Base-by-base conservation (phyloP, 2,329 filamentous ascomycete species). In the Calonectria pauciramosa region DNA sequence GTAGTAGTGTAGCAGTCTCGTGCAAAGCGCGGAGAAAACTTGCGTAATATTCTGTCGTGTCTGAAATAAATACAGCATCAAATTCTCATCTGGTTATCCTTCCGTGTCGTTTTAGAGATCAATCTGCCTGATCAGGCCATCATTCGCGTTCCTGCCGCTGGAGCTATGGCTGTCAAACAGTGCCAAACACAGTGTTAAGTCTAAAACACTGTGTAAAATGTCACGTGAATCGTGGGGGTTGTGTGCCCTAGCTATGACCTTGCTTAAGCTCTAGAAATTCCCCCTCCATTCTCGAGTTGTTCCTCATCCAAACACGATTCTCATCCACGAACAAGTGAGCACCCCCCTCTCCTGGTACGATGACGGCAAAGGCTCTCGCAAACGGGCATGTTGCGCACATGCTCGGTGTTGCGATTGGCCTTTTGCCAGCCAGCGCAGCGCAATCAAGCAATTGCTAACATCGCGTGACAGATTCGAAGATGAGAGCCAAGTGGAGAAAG, bases 401-500 rank as follows among this genome's bases (percentile, higher is more conserved):
- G 63, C 71, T 70, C 70, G 74, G 67, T 54, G 32, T 71, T 38
- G 44, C 11, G 59, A 73, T 70, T 68, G 74, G 54, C 63, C 72
- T 72, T 63, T 49, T 59, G 44, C n/a, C 38, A 26, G 63, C 38
- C 56, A 13, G 52, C 56, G 63, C 59, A 44, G 38, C 34, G 23
- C 32, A 41, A 66, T 67, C 44, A 49, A 41, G 10, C 74, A 74
- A 70, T 34, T 78, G 77, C 81, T 80, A 79, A 81, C 76, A 70
- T 47, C 34, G 63, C 59, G 28, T 64, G 68, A 68, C 77, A 83
- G 82, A 78, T 78, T 81, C 80, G 80, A 92, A 89, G 89, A 92
- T 93, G 91, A 91, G 96, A 97, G 96, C 96, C 87, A 99, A 99
- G 93, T 99, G 97, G 97, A 97, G 96, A 93, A 99, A 99, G 95